Evolutionary conservation across 2,329 filamentous ascomycete genomes (phyloP).

Genomic region (Calonectria montana): DNA sequence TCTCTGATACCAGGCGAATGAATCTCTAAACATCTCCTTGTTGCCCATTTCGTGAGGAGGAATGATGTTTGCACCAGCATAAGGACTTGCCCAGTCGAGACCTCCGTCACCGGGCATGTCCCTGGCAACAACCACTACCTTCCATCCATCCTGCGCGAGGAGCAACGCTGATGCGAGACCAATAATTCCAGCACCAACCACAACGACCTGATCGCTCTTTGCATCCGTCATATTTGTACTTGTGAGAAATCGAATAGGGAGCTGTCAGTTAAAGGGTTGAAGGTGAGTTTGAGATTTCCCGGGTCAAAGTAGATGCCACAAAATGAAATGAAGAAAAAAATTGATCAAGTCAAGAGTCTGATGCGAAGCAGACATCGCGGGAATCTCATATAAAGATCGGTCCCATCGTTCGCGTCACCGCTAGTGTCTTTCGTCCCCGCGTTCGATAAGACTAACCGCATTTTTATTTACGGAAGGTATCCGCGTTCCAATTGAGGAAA

Average conservation of each 20-base stretch:
- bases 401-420: not conserved
- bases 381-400: too few relatives aligned
- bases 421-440: not conserved
- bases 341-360: not conserved
- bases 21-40: not conserved
- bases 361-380: not conserved
- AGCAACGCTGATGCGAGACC: not conserved
- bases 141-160: not conserved
- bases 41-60: not conserved
- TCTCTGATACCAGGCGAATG: not conserved
- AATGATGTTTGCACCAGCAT: not conserved
- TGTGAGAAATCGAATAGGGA: not conserved
- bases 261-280: not conserved
- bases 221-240: not conserved
- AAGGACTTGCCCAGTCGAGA: conserved; percentile 4
- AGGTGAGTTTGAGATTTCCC: not conserved
- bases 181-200: not conserved
- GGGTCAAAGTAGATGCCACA: not conserved
- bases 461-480: not conserved
- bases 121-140: conserved; percentile 1
- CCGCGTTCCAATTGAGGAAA: not conserved
- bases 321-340: not conserved
- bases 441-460: not conserved
- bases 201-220: not conserved
- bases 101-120: not conserved